These are phyloP conservation scores for Xylaria longipes DNA, from an alignment of 495 filamentous ascomycete species.

Conservation along the genomic window DNA sequence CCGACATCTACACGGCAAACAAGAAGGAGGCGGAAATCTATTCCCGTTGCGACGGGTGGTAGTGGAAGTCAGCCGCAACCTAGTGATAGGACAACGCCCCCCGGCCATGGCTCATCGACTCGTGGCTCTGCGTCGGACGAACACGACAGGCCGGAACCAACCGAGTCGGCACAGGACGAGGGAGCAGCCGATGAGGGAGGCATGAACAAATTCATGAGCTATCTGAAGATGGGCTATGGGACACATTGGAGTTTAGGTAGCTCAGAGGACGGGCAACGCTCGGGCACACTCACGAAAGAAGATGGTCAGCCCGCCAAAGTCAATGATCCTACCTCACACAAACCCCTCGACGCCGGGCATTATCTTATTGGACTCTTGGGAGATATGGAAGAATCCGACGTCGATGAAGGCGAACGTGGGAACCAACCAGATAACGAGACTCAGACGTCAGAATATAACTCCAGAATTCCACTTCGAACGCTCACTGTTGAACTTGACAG, in stretches of 20 bases:
- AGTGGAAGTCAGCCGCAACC: slow-evolving; percentile 15
- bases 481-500: slow-evolving; percentile 58
- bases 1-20: slow-evolving; percentile 60
- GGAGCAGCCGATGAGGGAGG: slow-evolving; percentile 35
- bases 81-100: background rate
- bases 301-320: slow-evolving; percentile 14
- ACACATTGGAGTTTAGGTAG: slow-evolving; percentile 58
- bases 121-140: slow-evolving; percentile 6
- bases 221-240: slow-evolving; percentile 63
- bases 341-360: slow-evolving; percentile 51
- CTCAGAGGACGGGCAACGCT: slow-evolving; percentile 25
- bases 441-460: slow-evolving; percentile 43
- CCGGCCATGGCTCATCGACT: slow-evolving; percentile 10
- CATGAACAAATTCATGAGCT: slow-evolving; percentile 54
- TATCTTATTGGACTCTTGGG: slow-evolving; percentile 77
- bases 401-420: slow-evolving; percentile 29
- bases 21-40: slow-evolving; percentile 33
- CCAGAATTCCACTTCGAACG: slow-evolving; percentile 52
- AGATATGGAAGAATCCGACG: slow-evolving; percentile 56
- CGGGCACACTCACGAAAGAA: background rate
- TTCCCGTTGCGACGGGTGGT: slow-evolving; percentile 32
- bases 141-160: slow-evolving; percentile 10
- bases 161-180: slow-evolving; percentile 19
- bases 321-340: slow-evolving; percentile 13
- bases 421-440: slow-evolving; percentile 35